These are phyloP conservation scores for Dioszegia hungarica DNA, from an alignment of 768 basidiomycete genomes.

Conservation along the genomic window DNA sequence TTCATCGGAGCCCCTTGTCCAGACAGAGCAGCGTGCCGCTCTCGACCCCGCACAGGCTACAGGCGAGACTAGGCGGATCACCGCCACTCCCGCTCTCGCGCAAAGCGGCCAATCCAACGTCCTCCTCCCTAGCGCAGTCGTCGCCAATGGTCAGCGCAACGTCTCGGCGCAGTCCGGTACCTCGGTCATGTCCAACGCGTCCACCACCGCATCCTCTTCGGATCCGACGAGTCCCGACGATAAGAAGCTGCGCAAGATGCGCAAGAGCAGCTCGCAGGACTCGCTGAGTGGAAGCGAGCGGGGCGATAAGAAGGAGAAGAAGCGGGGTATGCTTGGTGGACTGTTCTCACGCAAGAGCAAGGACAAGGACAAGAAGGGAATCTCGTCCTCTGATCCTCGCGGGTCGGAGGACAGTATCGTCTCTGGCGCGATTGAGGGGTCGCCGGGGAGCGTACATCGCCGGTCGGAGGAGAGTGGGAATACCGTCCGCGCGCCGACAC, in stretches of 20 bases:
- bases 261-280: constrained; percentile 24
- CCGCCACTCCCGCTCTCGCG: constrained; percentile 71
- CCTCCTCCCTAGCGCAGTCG: constrained; percentile 27
- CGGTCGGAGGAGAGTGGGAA: constrained; percentile 20
- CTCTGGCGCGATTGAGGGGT: constrained; percentile 22
- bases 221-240: constrained; percentile 39
- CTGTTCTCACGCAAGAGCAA: constrained; percentile 60
- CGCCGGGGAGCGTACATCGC: constrained; percentile 7
- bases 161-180: constrained; percentile 55
- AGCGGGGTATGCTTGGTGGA: constrained; percentile 67
- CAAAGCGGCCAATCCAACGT: constrained; percentile 51
- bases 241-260: constrained; percentile 57
- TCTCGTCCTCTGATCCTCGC: constrained; percentile 43
- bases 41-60: constrained; percentile 61
- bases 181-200: constrained; percentile 27
- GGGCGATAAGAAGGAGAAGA: constrained; percentile 51
- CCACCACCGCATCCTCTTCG: constrained; percentile 9
- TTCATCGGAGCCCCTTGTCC: background rate
- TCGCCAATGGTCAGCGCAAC: constrained; percentile 39
- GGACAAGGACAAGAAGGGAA: constrained; percentile 56
- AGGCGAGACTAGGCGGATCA: constrained; percentile 70
- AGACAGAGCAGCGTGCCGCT: constrained; percentile 20
- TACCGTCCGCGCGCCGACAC: constrained; percentile 9
- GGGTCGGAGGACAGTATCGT: constrained; percentile 42
- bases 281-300: constrained; percentile 22